phyloP scores from a whole-genome alignment of 805 yeast genomes.

The Suhomyces vadensis region DNA sequence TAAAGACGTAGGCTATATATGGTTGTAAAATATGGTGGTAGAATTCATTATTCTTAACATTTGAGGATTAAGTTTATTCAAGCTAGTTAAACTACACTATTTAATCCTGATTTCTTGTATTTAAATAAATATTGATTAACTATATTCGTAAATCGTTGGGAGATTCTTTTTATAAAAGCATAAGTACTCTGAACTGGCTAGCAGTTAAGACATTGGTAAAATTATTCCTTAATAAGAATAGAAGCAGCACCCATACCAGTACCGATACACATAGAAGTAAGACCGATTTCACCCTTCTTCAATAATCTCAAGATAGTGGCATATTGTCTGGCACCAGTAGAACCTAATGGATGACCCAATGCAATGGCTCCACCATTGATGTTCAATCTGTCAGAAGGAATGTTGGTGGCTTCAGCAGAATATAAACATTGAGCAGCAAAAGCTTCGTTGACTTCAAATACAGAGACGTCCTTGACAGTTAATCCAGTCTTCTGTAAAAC shows the following conservation, averaged over 20 bases:
- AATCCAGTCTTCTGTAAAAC: conserved; percentile 65
- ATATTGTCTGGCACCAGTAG: conserved; percentile 81
- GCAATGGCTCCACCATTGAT: conserved; percentile 98
- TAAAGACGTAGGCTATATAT: too few relatives aligned
- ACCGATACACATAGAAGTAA: conserved; percentile 96
- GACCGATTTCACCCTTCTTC: conserved; percentile 78
- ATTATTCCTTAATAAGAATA: conserved; percentile 73
- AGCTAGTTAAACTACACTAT: too few relatives aligned
- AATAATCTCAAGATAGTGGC: conserved; percentile 86
- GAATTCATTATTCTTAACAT: too few relatives aligned
- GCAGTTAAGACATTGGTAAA: not conserved
- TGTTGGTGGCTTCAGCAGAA: conserved; percentile 63
- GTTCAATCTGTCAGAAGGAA: conserved; percentile 65
- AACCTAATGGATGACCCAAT: conserved; percentile 80
- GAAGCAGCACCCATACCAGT: conserved; percentile 99
- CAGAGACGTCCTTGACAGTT: conserved; percentile 61
- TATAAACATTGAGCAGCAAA: conserved; percentile 93
- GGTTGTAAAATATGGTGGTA: too few relatives aligned
- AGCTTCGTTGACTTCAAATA: conserved; percentile 93
- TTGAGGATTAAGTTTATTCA: too few relatives aligned
- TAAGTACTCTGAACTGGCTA: not conserved
- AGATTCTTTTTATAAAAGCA: not conserved
- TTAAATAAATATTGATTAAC: conserved; percentile 5
- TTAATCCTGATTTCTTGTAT: not conserved
- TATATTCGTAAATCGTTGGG: conserved; percentile 3